Conservation (phyloP, 306 rosid genomes). For the Quercus parvula region DNA sequence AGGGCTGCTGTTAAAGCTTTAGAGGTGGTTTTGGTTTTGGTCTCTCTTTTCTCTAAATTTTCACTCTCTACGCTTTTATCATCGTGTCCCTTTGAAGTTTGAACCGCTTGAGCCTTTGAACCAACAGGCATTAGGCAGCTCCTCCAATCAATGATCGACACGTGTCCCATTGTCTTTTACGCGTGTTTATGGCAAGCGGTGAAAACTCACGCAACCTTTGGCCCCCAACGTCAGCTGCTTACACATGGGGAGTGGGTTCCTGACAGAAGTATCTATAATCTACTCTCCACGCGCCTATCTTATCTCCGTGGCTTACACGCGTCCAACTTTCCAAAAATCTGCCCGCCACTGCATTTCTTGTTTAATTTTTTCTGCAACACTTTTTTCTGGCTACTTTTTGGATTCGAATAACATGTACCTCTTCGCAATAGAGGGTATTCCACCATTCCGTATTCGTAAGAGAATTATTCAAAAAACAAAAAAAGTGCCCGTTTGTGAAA, state of each 20-base stretch:
- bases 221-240: background rate
- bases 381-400: no score
- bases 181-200: conserved; percentile 4
- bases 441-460: no score
- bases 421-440: no score
- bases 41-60: background rate
- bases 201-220: conserved; percentile 4
- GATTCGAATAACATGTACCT: no score
- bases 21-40: conserved; percentile 1
- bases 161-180: background rate
- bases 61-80: no score
- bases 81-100: conserved; percentile 22
- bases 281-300: background rate
- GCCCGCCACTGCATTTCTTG: background rate
- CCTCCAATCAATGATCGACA: background rate
- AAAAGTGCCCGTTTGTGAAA: no score
- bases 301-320: background rate
- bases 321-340: background rate
- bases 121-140: background rate
- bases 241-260: background rate
- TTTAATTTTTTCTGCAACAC: no score
- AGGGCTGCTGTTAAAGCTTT: background rate
- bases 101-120: conserved; percentile 25
- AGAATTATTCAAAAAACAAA: no score
- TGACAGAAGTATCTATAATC: conserved; percentile 12